Percentiles rank a stretch among this genome's conserved stretches.
phyloP scores from a whole-genome alignment of 129 eudicot genomes.

The Deinandra increscens region DNA sequence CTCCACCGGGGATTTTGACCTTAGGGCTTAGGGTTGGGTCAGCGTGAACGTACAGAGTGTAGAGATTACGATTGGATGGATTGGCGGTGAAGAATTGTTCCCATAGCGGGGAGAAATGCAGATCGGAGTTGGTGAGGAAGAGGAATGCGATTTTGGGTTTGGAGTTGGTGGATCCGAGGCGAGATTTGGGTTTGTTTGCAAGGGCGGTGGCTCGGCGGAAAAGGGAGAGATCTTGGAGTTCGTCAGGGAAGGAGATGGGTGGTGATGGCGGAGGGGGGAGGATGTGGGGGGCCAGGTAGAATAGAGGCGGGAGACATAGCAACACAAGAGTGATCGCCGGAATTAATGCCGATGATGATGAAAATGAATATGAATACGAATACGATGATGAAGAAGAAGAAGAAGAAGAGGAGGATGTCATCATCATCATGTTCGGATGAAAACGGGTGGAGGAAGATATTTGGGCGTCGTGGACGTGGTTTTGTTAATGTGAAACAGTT shows the following conservation, averaged over 20 bases:
- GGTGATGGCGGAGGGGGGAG: constrained; percentile 55
- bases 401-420: too few relatives aligned
- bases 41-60: constrained; percentile 70
- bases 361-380: neutral
- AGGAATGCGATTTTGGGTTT: constrained; percentile 85
- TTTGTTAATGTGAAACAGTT: too few relatives aligned
- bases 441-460: too few relatives aligned
- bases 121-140: constrained; percentile 73
- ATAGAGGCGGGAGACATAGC: constrained; percentile 49
- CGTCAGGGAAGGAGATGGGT: constrained; percentile 68
- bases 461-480: too few relatives aligned
- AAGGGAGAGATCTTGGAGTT: constrained; percentile 82
- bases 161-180: constrained; percentile 51
- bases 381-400: too few relatives aligned
- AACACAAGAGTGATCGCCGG: constrained; percentile 41
- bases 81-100: constrained; percentile 40
- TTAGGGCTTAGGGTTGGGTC: constrained; percentile 50
- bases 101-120: constrained; percentile 78
- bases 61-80: constrained; percentile 30
- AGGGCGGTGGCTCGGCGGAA: constrained; percentile 62
- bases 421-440: too few relatives aligned
- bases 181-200: constrained; percentile 42
- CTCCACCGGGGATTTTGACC: constrained; percentile 49
- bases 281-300: constrained; percentile 54
- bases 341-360: constrained; percentile 37